Base-by-base conservation (phyloP, 257 asterid genomes). In the Ehretia macrophylla region DNA sequence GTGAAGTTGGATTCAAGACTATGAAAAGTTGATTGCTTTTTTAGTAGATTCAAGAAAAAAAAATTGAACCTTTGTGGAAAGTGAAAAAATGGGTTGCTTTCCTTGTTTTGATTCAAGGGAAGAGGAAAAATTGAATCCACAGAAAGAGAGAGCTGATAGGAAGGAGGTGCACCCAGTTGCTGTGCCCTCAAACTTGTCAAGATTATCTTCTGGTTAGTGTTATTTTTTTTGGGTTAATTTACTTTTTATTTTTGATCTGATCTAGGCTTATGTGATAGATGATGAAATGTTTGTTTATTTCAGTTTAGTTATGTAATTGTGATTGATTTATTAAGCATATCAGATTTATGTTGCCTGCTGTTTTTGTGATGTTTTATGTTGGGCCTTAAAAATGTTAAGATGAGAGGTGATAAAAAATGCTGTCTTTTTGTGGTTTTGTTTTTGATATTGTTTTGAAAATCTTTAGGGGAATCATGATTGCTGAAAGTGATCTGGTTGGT, bases 21-120 rank as follows among this genome's bases (percentile, higher is more conserved):
- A 73, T 71, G 82, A 69, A 47, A 32, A 51, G 60, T 63, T 69
- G 78, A 71, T 72, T 72, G 66, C 52, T 61, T 57, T n/a, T 59
- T 68, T 53, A 62, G 61, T 67, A 57, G 68, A 32, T 38, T 80
- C 12, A 11, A 53, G 58, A 62, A 53, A 58, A 54, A 63, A 62
- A 52, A 46, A 58, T 73, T 59, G 69, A 64, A 70, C 64, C 83
- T 78, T 61, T 59, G 10, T 38, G 17, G 44, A 32, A 40, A 22
- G 48, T 45, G 48, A 11, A 52, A 22, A 69, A 59, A 92, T 92
- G 99, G 97, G 97, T 58, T 92, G 99, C 67, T 92, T 92, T 79
- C 84, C 94, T 62, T 92, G 99, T 71, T 92, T 92, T 74, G 99
- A 84, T 66, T 81, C 97, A 17, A 81, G 79, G 50, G 95, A 92